Evolutionary conservation across 1,139 yeast genomes (phyloP).

Genomic region (Yamadazyma kanchanaburiensis): DNA sequence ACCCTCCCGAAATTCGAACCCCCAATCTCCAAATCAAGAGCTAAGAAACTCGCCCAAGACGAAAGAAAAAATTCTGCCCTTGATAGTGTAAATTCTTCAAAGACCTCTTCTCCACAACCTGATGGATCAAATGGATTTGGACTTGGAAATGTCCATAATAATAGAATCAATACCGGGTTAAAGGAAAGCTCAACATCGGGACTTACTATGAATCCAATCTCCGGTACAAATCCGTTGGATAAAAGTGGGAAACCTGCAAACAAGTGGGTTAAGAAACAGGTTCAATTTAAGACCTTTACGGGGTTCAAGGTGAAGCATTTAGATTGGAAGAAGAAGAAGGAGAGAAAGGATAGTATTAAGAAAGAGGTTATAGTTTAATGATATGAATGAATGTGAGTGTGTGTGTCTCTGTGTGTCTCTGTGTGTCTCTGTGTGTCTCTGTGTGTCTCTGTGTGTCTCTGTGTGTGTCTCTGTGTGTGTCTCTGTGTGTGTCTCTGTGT

Average conservation of each 20-base stretch:
- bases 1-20: conserved; percentile 35
- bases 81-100: conserved; percentile 6
- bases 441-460: too few species aligned
- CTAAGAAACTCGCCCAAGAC: conserved; percentile 27
- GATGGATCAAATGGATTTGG: conserved; percentile 10
- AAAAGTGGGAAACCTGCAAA: conserved; percentile 48
- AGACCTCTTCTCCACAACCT: conserved; percentile 15
- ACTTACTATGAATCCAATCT: conserved; percentile 35
- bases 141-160: conserved; percentile 11
- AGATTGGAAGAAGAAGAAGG: conserved; percentile 24
- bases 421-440: too few species aligned
- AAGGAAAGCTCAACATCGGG: conserved; percentile 45
- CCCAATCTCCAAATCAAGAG: conserved; percentile 28
- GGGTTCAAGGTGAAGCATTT: conserved; percentile 50
- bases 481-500: too few species aligned
- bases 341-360: conserved; percentile 9
- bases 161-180: conserved; percentile 35
- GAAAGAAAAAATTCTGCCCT: conserved; percentile 17
- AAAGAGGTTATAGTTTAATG: too few species aligned
- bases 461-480: too few species aligned
- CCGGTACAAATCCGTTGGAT: conserved; percentile 34
- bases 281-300: conserved; percentile 54
- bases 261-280: conserved; percentile 49
- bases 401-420: too few species aligned
- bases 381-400: too few species aligned